Conservation (phyloP, 768 basidiomycete genomes). For the Russula sp. region DNA sequence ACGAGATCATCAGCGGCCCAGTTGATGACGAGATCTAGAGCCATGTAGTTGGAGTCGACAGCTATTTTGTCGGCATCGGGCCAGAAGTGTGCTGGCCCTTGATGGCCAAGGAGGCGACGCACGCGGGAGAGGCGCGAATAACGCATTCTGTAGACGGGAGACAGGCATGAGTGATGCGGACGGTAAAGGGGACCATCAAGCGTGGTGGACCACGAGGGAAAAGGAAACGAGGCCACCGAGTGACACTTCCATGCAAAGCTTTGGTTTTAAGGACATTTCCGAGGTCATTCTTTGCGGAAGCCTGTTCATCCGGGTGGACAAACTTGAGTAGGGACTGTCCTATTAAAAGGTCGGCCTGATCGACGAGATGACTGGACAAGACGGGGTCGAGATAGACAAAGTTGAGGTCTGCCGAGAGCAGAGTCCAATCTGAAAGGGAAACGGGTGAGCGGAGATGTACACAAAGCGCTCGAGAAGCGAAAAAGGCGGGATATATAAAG, state of each 20-base stretch:
- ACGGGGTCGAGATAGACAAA: slow-evolving; percentile 87
- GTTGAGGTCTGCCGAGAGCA: slow-evolving; percentile 69
- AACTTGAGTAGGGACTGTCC: slow-evolving; percentile 71
- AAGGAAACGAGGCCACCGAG: slow-evolving; percentile 48
- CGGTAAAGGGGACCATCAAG: slow-evolving; percentile 25
- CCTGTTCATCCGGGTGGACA: slow-evolving; percentile 82
- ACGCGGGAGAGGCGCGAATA: slow-evolving; percentile 74
- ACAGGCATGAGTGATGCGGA: slow-evolving; percentile 25
- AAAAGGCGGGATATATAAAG: slow-evolving; percentile 43
- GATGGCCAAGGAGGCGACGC: slow-evolving; percentile 67
- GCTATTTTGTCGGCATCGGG: slow-evolving; percentile 65
- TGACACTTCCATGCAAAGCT: slow-evolving; percentile 81
- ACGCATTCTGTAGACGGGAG: slow-evolving; percentile 54
- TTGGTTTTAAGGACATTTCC: slow-evolving; percentile 68
- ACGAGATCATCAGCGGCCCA: slow-evolving; percentile 85
- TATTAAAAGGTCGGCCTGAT: slow-evolving; percentile 65
- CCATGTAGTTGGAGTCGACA: slow-evolving; percentile 74
- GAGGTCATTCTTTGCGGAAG: slow-evolving; percentile 70
- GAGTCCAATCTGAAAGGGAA: slow-evolving; percentile 65
- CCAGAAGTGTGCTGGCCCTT: slow-evolving; percentile 54
- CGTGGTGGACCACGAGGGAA: slow-evolving; percentile 26
- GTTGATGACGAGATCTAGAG: slow-evolving; percentile 86
- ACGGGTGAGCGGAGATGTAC: slow-evolving; percentile 30
- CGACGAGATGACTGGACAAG: slow-evolving; percentile 64
- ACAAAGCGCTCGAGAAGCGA: slow-evolving; percentile 33